Conservation (phyloP, 2,329 filamentous ascomycete species). For the Fusarium miscanthi region DNA sequence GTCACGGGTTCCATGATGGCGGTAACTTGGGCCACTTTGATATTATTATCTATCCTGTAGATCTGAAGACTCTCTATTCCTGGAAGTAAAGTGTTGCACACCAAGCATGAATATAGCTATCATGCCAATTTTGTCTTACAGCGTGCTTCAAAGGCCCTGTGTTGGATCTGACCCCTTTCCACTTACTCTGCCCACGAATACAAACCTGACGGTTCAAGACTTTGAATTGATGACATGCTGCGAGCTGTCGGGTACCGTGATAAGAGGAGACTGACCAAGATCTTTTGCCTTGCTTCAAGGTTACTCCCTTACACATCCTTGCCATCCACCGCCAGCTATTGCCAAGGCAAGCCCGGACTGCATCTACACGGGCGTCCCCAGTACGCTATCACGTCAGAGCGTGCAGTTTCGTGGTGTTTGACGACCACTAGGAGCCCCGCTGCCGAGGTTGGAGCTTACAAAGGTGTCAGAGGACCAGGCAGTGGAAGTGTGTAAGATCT, state of each 20-base stretch:
- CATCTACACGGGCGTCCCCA: not conserved
- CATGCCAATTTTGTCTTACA: not conserved
- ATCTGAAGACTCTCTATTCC: not conserved
- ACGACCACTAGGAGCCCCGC: not conserved
- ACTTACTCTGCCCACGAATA: too few relatives aligned
- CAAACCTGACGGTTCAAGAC: not conserved
- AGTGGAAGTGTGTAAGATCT: not conserved
- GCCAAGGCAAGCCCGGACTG: fast-evolving
- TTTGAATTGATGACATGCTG: too few relatives aligned
- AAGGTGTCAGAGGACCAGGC: not conserved
- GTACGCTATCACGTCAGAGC: not conserved
- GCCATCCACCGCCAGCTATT: not conserved
- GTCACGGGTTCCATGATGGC: not conserved
- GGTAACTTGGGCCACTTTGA: not conserved
- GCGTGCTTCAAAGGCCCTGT: too few relatives aligned
- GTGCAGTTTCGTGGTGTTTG: not conserved
- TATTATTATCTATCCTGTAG: not conserved
- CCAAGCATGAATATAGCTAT: fast-evolving
- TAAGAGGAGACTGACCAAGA: not conserved
- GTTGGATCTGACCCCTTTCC: too few relatives aligned
- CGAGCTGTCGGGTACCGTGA: not conserved
- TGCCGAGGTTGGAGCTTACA: not conserved
- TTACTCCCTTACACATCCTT: not conserved
- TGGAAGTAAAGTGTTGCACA: fast-evolving
- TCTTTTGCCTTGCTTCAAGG: not conserved